Base-by-base conservation (phyloP, 106 monocot species). In the Acanthochlamys bracteata region DNA sequence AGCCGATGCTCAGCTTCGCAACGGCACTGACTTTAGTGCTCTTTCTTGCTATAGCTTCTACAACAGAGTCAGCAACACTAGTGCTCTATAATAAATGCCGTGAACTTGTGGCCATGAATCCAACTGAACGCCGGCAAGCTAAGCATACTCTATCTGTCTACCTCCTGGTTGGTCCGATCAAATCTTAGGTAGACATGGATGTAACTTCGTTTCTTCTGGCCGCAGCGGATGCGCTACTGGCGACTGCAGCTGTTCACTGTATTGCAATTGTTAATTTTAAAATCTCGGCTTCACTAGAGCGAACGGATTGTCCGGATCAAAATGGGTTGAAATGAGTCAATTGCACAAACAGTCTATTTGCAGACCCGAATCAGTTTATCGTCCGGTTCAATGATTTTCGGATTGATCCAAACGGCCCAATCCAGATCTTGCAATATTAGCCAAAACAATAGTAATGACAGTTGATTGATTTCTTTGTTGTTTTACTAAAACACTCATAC, bases 31-130 rank as follows among this genome's bases (percentile, higher is more conserved):
- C 33, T 33, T 33, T 17, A 14, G 4, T 49, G 49, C 49, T 49
- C 49, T 17, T 49, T 9, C 49, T 49, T 49, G 12, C 49, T 14
- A 9, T 17, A 17, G 49, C 49, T 12, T 12, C 49, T 12, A 17
- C 2, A 17, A 49, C 60, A 2, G 52, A 72, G 21, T 78, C 78
- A 8, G 71, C 87, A n/a, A 89, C 88, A 11, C 64, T 89, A 24
- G 68, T 81, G 0, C 53, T 89, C 13, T 68, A 84, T 78, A 89
- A 89, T 78, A 72, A 68, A 42, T 89, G 88, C 84, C 16, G 21
- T 22, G 81, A 89, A 66, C 64, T 84, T 95, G 25, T 95, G 95
- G 84, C 95, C 95, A 0, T 90, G 87, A 21, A 84, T 95, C 77
- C 90, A 90, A 77, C 95, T 90, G 14, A 82, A 73, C 67, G 80